Conservation (phyloP, 352 stramenopile genomes). For the Albugo candida region DNA sequence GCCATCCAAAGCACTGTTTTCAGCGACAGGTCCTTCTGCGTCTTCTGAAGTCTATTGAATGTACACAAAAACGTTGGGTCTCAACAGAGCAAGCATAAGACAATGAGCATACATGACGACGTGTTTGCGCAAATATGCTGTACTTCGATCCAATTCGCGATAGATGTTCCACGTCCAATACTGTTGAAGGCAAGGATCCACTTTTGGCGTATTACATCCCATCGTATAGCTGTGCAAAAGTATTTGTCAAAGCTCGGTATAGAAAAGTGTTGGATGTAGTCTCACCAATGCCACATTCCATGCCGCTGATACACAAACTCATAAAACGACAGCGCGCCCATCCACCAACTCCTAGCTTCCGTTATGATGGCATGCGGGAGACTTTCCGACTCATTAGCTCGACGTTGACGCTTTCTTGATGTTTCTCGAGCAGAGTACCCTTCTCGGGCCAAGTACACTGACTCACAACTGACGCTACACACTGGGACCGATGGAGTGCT, state of each 20-base stretch:
- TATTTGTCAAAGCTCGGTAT: background rate
- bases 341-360: constrained; percentile 40
- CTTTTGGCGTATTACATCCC: constrained; percentile 38
- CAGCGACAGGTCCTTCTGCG: constrained; percentile 4
- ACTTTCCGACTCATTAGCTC: constrained; percentile 8
- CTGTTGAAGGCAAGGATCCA: constrained; percentile 48
- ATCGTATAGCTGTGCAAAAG: constrained; percentile 31
- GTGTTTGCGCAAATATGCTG: constrained; percentile 60
- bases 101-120: constrained; percentile 21
- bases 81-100: too few species aligned
- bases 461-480: constrained; percentile 38
- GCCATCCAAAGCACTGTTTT: constrained; percentile 68
- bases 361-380: constrained; percentile 13
- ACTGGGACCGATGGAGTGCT: constrained; percentile 28
- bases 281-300: constrained; percentile 61
- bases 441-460: constrained; percentile 5
- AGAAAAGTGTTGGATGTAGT: background rate
- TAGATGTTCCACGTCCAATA: constrained; percentile 79
- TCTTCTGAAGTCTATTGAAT: background rate
- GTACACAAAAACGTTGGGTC: too few species aligned
- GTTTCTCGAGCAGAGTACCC: constrained; percentile 1
- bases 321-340: constrained; percentile 61
- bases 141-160: constrained; percentile 61
- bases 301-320: constrained; percentile 75
- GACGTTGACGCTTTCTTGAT: background rate